A percentile compares a stretch with the other conserved stretches of the same genome.
Conservation (phyloP, 805 yeast genomes). For the Ogataea nonfermentans region DNA sequence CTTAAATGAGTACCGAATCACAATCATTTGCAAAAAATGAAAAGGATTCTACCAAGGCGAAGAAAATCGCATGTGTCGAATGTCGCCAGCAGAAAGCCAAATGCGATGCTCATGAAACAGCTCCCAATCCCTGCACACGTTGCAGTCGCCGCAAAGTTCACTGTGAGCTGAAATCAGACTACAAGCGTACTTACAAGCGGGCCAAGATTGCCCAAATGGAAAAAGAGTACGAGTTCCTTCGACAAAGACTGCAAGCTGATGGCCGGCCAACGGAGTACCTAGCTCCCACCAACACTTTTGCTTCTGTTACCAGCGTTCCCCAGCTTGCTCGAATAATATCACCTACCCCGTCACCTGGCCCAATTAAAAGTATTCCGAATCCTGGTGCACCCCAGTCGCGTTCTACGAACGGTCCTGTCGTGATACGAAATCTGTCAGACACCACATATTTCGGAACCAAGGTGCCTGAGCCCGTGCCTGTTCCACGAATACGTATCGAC, state of each 20-base stretch:
- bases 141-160: conserved; percentile 67
- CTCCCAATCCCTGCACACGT: conserved; percentile 79
- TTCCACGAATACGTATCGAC: conserved; percentile 17
- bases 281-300: conserved; percentile 17
- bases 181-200: conserved; percentile 86
- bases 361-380: conserved; percentile 2
- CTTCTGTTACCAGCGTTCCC: conserved; percentile 12
- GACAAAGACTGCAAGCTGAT: conserved; percentile 29
- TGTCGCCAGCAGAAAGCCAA: conserved; percentile 93
- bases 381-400: conserved; percentile 2
- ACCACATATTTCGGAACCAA: conserved; percentile 17
- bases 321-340: conserved; percentile 8
- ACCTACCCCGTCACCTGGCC: conserved; percentile 16
- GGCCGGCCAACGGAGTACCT: conserved; percentile 13
- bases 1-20: not conserved
- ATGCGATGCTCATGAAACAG: conserved; percentile 78
- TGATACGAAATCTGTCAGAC: conserved; percentile 19
- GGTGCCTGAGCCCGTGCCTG: conserved; percentile 19
- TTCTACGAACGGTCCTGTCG: conserved; percentile 18
- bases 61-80: conserved; percentile 87
- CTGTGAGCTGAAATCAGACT: conserved; percentile 76
- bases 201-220: conserved; percentile 83
- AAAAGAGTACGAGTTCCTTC: conserved; percentile 67
- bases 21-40: conserved; percentile 2
- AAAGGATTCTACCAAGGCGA: conserved; percentile 23